These are phyloP conservation scores for Groenewaldozyma salmanticensis DNA, from an alignment of 805 yeast species.

Conservation along the genomic window DNA sequence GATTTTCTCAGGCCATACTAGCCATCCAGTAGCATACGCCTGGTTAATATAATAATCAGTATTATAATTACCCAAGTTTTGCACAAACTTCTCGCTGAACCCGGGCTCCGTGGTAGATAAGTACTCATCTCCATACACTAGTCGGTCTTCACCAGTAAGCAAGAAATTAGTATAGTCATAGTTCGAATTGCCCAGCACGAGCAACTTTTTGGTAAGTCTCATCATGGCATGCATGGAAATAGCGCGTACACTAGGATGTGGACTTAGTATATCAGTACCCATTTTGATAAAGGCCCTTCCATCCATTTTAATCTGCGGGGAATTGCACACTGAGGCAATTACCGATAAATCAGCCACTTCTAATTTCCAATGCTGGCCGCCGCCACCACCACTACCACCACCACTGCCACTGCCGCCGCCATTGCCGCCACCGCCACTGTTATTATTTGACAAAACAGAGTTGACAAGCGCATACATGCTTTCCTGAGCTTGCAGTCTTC, in stretches of 20 bases:
- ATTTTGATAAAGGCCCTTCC: conserved; percentile 10
- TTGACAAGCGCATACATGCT: conserved; percentile 9
- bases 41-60: conserved; percentile 53
- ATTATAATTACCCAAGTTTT: conserved; percentile 47
- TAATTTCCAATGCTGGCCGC: conserved; percentile 18
- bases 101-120: conserved; percentile 36
- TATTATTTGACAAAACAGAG: background rate
- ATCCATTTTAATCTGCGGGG: conserved; percentile 17
- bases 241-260: conserved; percentile 60
- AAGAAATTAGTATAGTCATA: conserved; percentile 35
- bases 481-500: conserved; percentile 13
- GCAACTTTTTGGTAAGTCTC: conserved; percentile 39
- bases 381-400: conserved; percentile 3
- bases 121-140: conserved; percentile 27
- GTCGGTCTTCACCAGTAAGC: conserved; percentile 30
- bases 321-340: conserved; percentile 15
- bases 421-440: no score
- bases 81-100: conserved; percentile 35
- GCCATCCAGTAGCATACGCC: conserved; percentile 52
- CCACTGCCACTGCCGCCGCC: no score
- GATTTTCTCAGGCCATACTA: conserved; percentile 59
- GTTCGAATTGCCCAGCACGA: conserved; percentile 35
- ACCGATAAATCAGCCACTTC: conserved; percentile 13
- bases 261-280: conserved; percentile 10
- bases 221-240: conserved; percentile 52